Conservation (phyloP, 1,284 basidiomycete species). For the Trametes pubescens region DNA sequence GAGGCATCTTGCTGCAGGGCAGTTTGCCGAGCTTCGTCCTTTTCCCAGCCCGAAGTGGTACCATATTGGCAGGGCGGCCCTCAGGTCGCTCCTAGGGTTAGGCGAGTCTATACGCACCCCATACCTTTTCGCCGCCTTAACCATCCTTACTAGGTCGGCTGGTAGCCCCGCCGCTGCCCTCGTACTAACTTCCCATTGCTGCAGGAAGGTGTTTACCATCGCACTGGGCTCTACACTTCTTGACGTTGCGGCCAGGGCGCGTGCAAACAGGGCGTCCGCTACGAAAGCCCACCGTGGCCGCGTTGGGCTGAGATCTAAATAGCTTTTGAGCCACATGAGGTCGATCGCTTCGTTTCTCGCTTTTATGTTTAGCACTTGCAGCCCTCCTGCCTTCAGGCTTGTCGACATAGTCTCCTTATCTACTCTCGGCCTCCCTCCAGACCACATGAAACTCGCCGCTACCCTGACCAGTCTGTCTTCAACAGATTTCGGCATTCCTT, state of each 20-base stretch:
- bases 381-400: neutral
- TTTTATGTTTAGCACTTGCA: neutral
- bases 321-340: neutral
- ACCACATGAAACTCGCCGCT: slow-evolving; percentile 14
- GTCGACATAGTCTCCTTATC: neutral
- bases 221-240: neutral
- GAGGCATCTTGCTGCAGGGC: neutral
- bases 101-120: neutral
- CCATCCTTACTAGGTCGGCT: neutral
- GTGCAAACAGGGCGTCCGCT: neutral
- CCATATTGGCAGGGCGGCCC: neutral
- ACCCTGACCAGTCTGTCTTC: slow-evolving; percentile 1
- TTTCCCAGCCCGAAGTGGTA: neutral
- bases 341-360: slow-evolving; percentile 8
- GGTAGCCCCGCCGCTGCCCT: neutral
- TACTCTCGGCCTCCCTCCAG: neutral
- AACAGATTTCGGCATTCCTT: slow-evolving; percentile 35
- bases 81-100: neutral
- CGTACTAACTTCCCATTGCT: slow-evolving; percentile 9
- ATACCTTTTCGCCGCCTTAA: neutral
- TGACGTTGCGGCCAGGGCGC: neutral
- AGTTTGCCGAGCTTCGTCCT: neutral
- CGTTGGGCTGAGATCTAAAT: neutral
- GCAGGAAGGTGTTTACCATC: neutral
- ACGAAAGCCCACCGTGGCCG: slow-evolving; percentile 6